phyloP scores from a whole-genome alignment of 1,139 yeast species.

The Kodamaea derodonti region DNA sequence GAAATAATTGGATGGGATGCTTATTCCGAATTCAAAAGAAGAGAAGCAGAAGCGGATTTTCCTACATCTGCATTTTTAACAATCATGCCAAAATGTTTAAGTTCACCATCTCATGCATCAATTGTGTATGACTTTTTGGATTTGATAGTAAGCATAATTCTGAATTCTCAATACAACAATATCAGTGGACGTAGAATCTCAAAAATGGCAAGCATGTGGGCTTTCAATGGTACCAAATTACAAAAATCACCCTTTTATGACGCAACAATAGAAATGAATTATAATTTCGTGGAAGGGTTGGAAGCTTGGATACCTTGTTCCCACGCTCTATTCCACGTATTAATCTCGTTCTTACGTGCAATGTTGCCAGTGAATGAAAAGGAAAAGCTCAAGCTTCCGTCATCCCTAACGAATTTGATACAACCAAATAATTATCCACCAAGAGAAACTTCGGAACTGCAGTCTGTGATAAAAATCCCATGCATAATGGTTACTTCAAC shows the following conservation, averaged over 20 bases:
- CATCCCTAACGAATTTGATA: conserved; percentile 57
- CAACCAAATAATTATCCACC: conserved; percentile 67
- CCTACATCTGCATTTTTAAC: conserved; percentile 74
- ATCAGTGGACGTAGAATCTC: conserved; percentile 78
- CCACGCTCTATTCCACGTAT: conserved; percentile 79
- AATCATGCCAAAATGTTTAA: conserved; percentile 77
- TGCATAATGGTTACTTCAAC: conserved; percentile 68
- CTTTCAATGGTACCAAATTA: conserved; percentile 48
- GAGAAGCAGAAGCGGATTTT: conserved; percentile 60
- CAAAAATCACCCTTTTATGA: conserved; percentile 35
- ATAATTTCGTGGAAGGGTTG: conserved; percentile 65
- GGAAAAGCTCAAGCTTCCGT: conserved; percentile 57
- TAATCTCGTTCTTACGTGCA: conserved; percentile 73
- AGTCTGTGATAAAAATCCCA: conserved; percentile 42
- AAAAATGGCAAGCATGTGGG: conserved; percentile 87
- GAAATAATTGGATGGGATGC: conserved; percentile 87
- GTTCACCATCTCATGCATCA: conserved; percentile 84
- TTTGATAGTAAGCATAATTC: conserved; percentile 69
- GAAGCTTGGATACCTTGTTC: conserved; percentile 78
- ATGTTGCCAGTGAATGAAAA: conserved; percentile 67
- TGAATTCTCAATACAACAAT: conserved; percentile 78
- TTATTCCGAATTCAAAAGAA: conserved; percentile 62
- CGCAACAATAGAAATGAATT: conserved; percentile 35
- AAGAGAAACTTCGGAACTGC: conserved; percentile 35
- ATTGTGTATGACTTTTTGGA: conserved; percentile 86